Base-by-base conservation (phyloP, 2,329 filamentous ascomycete genomes). In the Dothidotthia symphoricarpi region DNA sequence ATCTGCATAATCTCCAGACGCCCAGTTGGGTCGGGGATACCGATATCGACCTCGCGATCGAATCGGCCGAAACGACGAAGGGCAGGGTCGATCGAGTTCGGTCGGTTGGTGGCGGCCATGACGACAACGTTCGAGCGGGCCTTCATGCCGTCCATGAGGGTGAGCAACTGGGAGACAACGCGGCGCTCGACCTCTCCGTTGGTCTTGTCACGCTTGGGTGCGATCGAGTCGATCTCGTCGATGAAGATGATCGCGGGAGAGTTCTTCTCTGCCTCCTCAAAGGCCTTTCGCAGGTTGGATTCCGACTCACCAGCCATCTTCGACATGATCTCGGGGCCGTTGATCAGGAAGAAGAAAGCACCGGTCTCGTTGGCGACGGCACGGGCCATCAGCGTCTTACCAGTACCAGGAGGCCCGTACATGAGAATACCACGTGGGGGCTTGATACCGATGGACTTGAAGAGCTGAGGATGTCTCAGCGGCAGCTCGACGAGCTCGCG, bases 401-500 rank as follows among this genome's bases (percentile, higher is more conserved):
- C 93, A 50, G 93, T 97, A 86, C 93, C 93, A 9, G 93, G 93
- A 62, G 93, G 93, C 51, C 93, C 93, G 69, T 71, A 77, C 73
- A 98, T 88, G 66, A 98, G 81, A 64, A 97, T 95, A 82, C 93
- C 93, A 64, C 93, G 89, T 30, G 93, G 93, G 39, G 93, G 93
- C 81, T 98, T 98, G 76, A 98, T 96, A 82, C 93, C 93, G 65
- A 98, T 97, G 27, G 91, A 97, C 80, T 97, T 98, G 86, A 98
- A 98, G 34, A 98, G 85, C 71, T 97, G 93, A 45, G 93, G 93
- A 72, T 98, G 93, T 64, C 93, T 85, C 47, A 98, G 81, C 46
- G 93, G 93, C 56, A 98, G 78, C 78, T 98, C 93, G 52, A 98
- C 93, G 78, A 98, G 83, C 71, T 98, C 93, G 68, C 93, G 88